Base-by-base conservation (phyloP, 345 rosid species). In the Ceriops tagal region DNA sequence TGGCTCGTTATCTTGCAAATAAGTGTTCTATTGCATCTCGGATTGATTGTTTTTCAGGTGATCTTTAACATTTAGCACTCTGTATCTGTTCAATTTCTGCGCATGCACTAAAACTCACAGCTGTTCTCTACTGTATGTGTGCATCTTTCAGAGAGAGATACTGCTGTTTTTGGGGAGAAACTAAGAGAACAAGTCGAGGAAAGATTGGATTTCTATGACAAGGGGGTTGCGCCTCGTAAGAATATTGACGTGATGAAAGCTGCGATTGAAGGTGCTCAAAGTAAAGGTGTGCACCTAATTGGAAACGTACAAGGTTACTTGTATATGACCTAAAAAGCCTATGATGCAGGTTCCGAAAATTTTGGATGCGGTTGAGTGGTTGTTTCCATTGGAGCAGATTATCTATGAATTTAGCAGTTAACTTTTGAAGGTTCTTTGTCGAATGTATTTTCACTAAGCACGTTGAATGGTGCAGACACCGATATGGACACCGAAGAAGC, bases 171-270 rank as follows among this genome's bases (percentile, higher is more conserved):
- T 22, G 98, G 99, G n/a, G 98, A 90, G 80, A 90, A 89, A 80
- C 92, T 95, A 1, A 80, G 88, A 39, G 97, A 92, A 78, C 99
- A 95, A 81, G 99, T 95, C 32, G 98, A 92, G 81, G 99, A 92
- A 75, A 77, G 93, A 46, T 83, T 92, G 24, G 96, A 88, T 64
- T 95, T 95, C 72, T 90, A 92, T 37, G 99, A 95, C 78, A 95
- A 95, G 83, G 98, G 97, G 26, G 83, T 95, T 77, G 90, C 96
- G 58, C 99, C 99, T 32, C 90, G 97, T 51, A 95, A 95, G 82
- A 95, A 92, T 75, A 85, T 92, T 57, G 99, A 95, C 63, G 97
- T 92, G 65, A 95, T 95, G 98, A 92, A 87, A 79, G 78, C 85
- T 65, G 98, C 96, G 10, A 55, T 91, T 18, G 90, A 79, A 63